These are phyloP conservation scores for Mycena vulgaris DNA, from an alignment of 768 basidiomycete species.

Conservation along the genomic window DNA sequence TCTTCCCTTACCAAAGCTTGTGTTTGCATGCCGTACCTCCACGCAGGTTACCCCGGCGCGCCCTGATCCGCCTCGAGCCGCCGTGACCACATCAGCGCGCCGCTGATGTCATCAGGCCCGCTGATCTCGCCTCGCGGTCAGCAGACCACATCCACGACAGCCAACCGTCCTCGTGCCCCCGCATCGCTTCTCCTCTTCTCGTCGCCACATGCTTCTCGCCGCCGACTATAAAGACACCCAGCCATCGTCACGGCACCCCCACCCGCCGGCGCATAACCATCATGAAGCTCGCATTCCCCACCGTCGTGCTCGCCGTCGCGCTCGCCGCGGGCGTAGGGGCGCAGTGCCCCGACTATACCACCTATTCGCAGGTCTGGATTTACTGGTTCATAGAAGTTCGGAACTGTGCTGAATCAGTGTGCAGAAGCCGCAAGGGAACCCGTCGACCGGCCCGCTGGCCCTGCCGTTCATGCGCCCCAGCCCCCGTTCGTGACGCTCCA, in stretches of 20 bases:
- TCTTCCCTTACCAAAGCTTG: no score
- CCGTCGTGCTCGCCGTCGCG: conserved; percentile 14
- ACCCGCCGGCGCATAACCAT: conserved; percentile 3
- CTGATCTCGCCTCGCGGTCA: no score
- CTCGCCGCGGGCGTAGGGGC: conserved; percentile 42
- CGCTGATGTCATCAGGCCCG: no score
- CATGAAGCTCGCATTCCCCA: conserved; percentile 21
- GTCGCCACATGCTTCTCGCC: no score
- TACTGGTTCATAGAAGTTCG: no score
- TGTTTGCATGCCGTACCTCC: no score
- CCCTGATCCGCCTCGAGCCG: no score
- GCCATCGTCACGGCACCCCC: background rate
- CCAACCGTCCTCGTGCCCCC: no score
- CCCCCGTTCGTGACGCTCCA: conserved; percentile 31
- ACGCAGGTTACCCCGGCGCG: no score
- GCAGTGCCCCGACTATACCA: conserved; percentile 64
- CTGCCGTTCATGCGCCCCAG: conserved; percentile 82
- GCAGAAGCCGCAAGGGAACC: conserved; percentile 72
- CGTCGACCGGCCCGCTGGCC: conserved; percentile 71
- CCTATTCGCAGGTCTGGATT: conserved; percentile 28
- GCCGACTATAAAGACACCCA: background rate
- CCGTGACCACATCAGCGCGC: no score
- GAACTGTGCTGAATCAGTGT: background rate
- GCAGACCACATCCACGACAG: no score
- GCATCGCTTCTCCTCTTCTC: no score